Percentiles rank a stretch among this genome's conserved stretches.
Conservation (phyloP, 192 early-diverging fungal genomes). For the Backusella westeae region DNA sequence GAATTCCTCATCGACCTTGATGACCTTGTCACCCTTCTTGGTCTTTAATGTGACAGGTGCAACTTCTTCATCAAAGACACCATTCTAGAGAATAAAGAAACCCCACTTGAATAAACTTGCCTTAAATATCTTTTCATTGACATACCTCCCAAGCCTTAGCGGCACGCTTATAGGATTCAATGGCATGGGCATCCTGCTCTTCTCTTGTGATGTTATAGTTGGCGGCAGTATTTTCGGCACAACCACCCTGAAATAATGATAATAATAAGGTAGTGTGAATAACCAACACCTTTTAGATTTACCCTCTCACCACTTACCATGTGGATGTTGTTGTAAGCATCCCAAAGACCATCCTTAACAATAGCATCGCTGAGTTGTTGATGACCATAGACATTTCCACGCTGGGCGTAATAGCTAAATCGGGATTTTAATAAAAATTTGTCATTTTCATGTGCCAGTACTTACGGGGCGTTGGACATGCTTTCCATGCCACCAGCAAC, state of each 20-base stretch:
- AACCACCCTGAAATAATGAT: conserved; percentile 51
- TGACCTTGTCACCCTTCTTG: conserved; percentile 76
- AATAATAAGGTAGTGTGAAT: not conserved
- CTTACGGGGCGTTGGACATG: conserved; percentile 93
- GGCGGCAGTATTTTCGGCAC: conserved; percentile 85
- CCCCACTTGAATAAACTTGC: not conserved
- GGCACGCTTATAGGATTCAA: conserved; percentile 84
- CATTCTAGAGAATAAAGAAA: conserved; percentile 33
- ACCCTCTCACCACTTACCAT: conserved; percentile 28
- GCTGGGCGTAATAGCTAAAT: conserved; percentile 56
- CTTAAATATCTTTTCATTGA: not conserved
- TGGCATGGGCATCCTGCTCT: conserved; percentile 87
- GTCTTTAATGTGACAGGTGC: conserved; percentile 81
- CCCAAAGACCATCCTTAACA: conserved; percentile 95
- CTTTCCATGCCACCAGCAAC: conserved; percentile 95
- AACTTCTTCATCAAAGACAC: conserved; percentile 81
- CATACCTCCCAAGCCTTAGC: conserved; percentile 83
- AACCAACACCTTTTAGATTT: not conserved
- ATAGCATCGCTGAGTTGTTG: conserved; percentile 79
- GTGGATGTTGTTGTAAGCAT: conserved; percentile 92
- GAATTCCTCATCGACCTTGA: conserved; percentile 92
- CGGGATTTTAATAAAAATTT: not conserved
- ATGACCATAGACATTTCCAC: conserved; percentile 77
- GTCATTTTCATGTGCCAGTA: conserved; percentile 15
- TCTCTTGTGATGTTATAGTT: conserved; percentile 87